Evolutionary conservation across 2,329 filamentous ascomycete genomes (phyloP).

Genomic region (Cytospora piceae): DNA sequence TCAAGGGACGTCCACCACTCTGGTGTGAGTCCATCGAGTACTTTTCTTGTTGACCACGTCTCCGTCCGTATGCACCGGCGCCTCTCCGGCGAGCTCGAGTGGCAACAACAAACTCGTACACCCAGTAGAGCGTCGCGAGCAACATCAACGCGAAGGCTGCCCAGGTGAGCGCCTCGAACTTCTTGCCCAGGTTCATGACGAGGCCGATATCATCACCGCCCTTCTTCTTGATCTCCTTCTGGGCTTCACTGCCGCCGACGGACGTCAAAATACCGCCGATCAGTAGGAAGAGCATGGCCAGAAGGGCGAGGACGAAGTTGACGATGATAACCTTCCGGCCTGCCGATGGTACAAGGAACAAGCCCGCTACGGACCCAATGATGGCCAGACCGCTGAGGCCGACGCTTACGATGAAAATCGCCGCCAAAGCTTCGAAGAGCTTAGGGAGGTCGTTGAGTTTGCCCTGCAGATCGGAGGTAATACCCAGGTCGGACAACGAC

Average conservation of each 20-base stretch:
- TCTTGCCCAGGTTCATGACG: slow-evolving; percentile 46
- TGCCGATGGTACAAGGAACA: slow-evolving; percentile 33
- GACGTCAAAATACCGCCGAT: slow-evolving; percentile 50
- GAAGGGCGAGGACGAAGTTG: slow-evolving; percentile 44
- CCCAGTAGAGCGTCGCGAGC: slow-evolving; percentile 47
- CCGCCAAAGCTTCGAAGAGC: slow-evolving; percentile 52
- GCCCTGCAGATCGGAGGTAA: slow-evolving; percentile 49
- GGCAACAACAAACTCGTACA: slow-evolving; percentile 39
- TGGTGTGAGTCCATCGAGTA: slow-evolving; percentile 25
- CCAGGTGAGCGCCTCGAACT: slow-evolving; percentile 53
- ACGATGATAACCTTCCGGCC: slow-evolving; percentile 35
- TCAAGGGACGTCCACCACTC: background rate
- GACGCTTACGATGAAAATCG: slow-evolving; percentile 52
- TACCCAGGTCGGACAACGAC: slow-evolving; percentile 50
- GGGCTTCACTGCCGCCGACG: slow-evolving; percentile 46
- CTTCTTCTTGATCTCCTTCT: slow-evolving; percentile 45
- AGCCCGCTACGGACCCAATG: slow-evolving; percentile 43
- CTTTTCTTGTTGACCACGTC: slow-evolving; percentile 14
- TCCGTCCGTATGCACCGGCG: background rate
- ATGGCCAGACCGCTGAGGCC: slow-evolving; percentile 49
- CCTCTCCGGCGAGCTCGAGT: slow-evolving; percentile 38
- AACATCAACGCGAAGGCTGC: slow-evolving; percentile 51
- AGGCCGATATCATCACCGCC: slow-evolving; percentile 50
- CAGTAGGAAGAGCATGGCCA: slow-evolving; percentile 44
- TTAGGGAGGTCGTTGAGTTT: slow-evolving; percentile 55